These are phyloP conservation scores for Didymella arachidicola DNA, from an alignment of 2,329 filamentous ascomycete species.

Conservation along the genomic window DNA sequence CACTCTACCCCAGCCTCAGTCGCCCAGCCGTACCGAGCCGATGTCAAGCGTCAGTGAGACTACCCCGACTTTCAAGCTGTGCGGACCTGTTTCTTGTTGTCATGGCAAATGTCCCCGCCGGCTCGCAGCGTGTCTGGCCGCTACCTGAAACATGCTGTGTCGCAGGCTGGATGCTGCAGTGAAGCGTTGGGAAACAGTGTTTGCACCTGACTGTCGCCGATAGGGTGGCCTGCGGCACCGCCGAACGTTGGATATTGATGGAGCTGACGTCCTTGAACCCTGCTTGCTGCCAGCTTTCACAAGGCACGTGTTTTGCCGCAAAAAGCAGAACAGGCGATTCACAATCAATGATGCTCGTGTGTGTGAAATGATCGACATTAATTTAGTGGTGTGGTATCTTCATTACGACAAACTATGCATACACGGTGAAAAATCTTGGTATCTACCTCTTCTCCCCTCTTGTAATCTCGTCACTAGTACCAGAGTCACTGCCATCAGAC, in stretches of 20 bases:
- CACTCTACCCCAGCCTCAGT: not conserved
- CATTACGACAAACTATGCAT: slow-evolving; percentile 11
- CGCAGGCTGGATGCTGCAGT: slow-evolving; percentile 16
- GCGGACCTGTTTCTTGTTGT: slow-evolving; percentile 9
- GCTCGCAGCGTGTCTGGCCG: slow-evolving; percentile 8
- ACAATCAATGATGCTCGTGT: not conserved
- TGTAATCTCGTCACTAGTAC: slow-evolving; percentile 18
- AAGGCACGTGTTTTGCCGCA: not conserved
- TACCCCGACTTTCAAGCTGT: slow-evolving; percentile 5
- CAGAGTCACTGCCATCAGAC: slow-evolving; percentile 22
- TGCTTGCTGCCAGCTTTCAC: not conserved
- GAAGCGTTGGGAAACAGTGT: slow-evolving; percentile 22
- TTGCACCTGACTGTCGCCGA: slow-evolving; percentile 11
- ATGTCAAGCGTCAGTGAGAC: slow-evolving; percentile 7
- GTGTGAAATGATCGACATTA: slow-evolving; percentile 9
- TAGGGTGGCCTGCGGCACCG: slow-evolving; percentile 11
- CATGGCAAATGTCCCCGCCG: slow-evolving; percentile 12
- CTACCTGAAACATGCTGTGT: slow-evolving; percentile 18
- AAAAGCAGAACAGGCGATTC: slow-evolving; percentile 1
- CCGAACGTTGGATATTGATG: slow-evolving; percentile 16
- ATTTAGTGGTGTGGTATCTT: slow-evolving; percentile 20
- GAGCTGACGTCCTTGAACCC: not conserved
- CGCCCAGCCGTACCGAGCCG: slow-evolving; percentile 13
- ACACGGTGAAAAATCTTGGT: not conserved
- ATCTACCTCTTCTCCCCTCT: slow-evolving; percentile 10